Base-by-base conservation (phyloP, 1,139 yeast species). In the Nematodospora anomalae region DNA sequence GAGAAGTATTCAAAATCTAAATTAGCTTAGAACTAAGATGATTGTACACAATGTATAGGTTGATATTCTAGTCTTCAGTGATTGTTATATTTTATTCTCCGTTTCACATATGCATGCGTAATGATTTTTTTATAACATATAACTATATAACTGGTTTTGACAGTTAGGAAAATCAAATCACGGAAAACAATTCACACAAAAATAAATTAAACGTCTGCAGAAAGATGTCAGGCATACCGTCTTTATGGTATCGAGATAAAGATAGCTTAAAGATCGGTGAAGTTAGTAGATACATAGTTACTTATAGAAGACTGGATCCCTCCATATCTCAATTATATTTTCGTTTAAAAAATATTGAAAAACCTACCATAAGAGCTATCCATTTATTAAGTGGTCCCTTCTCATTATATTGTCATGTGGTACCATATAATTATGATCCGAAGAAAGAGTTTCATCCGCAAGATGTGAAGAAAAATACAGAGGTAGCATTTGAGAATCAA, bases 321-420 rank as follows among this genome's bases (percentile, higher is more conserved):
- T 26, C 47, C 16, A 36, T 42, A 4, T 28, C 44, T 23, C 49
- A 51, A 27, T 54, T 70, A 25, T 68, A 52, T 44, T 55, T 78
- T 24, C 60, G 77, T 16, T 56, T 79, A 24, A 74, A 73, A 45
- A 80, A 80, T 52, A 57, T 61, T 16, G 84, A 79, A 46, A 64
- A 57, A 29, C 58, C 78, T 1, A 48, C 74, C 6, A 61, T 79
- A 15, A 54, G 82, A 32, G 80, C 85, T 2, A 63, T 79, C 24
- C 81, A 78, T 46, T 43, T 71, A 24, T 50, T 79, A 22, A 73
- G 76, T 23, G 85, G 86, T 0, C 86, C 86, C 0, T 79, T 78
- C 47, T 64, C 77, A 3, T 55, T 79, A 16, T 80, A 80, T 46
- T 69, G 79, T 40, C 84, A 79, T 53, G 75, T 79, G 4, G 65